Evolutionary conservation across 257 asterid species (phyloP), one percentile per base, ranked within the genome.

Genomic region (Schizonepeta tenuifolia): DNA sequence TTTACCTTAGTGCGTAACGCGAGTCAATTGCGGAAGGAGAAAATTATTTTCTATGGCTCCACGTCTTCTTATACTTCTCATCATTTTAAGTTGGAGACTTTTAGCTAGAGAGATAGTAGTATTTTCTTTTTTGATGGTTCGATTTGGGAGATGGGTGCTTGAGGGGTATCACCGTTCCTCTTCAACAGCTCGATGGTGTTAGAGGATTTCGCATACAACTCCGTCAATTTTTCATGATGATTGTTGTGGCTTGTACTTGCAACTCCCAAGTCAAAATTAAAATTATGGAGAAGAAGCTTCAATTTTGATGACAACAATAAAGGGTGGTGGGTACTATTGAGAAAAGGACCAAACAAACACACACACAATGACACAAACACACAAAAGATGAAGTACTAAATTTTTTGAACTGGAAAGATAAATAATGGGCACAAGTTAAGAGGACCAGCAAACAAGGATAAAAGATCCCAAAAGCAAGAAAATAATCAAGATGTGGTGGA

Each of bases 401-500:
- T 1, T 1, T 21, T 9, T 51, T 10, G 55, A 3, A 7, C n/a
- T 0, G 0, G 36, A 31, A 31, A 31, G 36, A 31, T 5, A 31
- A 31, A 31, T 36, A 26, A 66, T 38, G n/a, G 54, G 40, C 65
- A 54, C 65, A 38, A 69, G 63, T 53, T 36, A 38, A 54, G 55
- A 54, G 65, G 43, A 14, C 43, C 54, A 38, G 61, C 35, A 67
- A 17, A 49, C 72, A 65, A 44, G 46, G 47, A n/a, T 9, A 70
- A 31, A 41, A 69, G 56, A 56, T 24, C 20, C 55, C 57, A 41
- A 41, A 70, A 47, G 71, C 71, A 36, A 44, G 17, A 59, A 47
- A 60, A 33, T 57, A 15, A 58, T 47, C 59, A 65, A 28, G 47
- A 65, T 60, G 62, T 31, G 76, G 75, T 44, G 21, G 47, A 44